Conservation (phyloP, 2,329 filamentous ascomycete species). For the Fusarium sp. region DNA sequence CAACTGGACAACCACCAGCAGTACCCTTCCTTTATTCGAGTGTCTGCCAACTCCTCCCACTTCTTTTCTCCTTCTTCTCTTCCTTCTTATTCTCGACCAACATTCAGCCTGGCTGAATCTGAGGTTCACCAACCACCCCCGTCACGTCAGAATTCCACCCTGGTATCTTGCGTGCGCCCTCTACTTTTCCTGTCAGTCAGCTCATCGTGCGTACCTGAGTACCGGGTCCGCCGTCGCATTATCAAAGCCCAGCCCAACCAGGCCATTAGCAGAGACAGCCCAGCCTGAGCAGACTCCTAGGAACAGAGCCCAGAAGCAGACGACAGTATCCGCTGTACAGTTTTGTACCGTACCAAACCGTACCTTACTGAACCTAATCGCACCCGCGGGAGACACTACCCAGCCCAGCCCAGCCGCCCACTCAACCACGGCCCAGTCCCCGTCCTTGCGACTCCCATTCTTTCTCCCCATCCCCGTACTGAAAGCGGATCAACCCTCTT, state of each 20-base stretch:
- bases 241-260: slow-evolving; percentile 14
- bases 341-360: not conserved
- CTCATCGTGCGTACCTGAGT: slow-evolving; percentile 28
- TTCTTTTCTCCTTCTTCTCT: slow-evolving; percentile 26
- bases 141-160: slow-evolving; percentile 35
- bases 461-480: slow-evolving; percentile 29
- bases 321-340: not conserved
- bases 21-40: slow-evolving; percentile 23
- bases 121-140: slow-evolving; percentile 17
- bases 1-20: slow-evolving; percentile 23
- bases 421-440: slow-evolving; percentile 24
- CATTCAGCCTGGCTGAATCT: slow-evolving; percentile 17
- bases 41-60: slow-evolving; percentile 31
- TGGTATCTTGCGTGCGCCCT: slow-evolving; percentile 30
- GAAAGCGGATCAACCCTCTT: slow-evolving; percentile 41
- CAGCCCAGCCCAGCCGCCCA: slow-evolving; percentile 32
- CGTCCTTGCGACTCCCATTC: slow-evolving; percentile 34
- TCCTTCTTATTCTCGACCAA: slow-evolving; percentile 4
- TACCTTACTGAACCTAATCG: slow-evolving; percentile 34
- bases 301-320: slow-evolving; percentile 21
- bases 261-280: slow-evolving; percentile 11
- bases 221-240: slow-evolving; percentile 37
- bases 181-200: slow-evolving; percentile 15
- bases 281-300: not conserved
- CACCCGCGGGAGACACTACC: slow-evolving; percentile 41